Base-by-base conservation (phyloP, 345 rosid species). In the Syzygium aqueum region DNA sequence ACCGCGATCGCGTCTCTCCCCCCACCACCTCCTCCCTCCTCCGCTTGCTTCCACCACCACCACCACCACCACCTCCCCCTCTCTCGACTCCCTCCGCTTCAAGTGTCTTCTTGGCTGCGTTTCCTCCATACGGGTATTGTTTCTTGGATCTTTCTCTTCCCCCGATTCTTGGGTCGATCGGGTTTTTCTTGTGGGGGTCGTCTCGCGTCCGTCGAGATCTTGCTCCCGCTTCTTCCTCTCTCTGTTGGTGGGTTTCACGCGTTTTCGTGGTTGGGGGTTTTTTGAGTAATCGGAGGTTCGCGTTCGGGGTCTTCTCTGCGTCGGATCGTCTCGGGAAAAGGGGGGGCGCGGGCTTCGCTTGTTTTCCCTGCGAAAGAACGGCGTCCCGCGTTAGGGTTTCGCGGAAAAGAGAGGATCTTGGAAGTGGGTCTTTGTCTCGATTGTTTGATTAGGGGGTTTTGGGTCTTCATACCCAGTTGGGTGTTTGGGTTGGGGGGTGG, bases 151-250 rank as follows among this genome's bases (percentile, higher is more conserved):
- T 67, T 2, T 67, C 13, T 33, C 23, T 63, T 8, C 28, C 73
- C 33, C 49, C 82, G 82, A 19, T 73, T 73, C 82, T 73, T 73
- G 82, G 82, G 82, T 73, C 82, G 82, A 73, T 73, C 82, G 82
- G 78, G 43, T 9, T 37, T 0, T 43, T 43, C 37, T 6, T 37
- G n/a, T n/a, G n/a, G n/a, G 46, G 23, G 40, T 73, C 49, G 49
- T 37, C 27, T 73, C 49, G 14, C 49, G 14, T 73, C 25, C 49
- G 49, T 22, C 5, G 49, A 40, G 49, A 37, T 37, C 73, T 61
- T 43, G 46, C 46, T 43, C 46, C 33, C 17, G 10, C 73, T 61
- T 61, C 73, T 15, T n/a, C 37, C 17, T 61, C 73, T n/a, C 8
- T 14, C 33, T 61, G 14, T 61, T 13, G 15, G 19, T 6, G 8